Conservation (phyloP, 768 basidiomycete genomes). For the Lentinus brumalis region DNA sequence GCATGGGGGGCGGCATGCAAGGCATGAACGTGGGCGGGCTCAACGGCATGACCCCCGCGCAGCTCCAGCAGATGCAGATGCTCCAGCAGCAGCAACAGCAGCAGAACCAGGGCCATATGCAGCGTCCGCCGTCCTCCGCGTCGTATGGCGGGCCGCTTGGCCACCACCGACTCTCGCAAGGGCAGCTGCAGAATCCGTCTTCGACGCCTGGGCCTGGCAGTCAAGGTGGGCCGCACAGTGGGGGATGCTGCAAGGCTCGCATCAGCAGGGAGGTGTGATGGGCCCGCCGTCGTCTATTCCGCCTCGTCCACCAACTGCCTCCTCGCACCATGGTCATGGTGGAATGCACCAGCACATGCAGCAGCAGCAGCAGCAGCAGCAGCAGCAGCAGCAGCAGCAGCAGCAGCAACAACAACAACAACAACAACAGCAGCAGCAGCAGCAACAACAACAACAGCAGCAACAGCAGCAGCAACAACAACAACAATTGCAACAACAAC, state of each 20-base stretch:
- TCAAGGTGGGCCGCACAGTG: constrained; percentile 12
- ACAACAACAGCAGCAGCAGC: not conserved
- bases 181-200: constrained; percentile 21
- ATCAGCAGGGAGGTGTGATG: constrained; percentile 22
- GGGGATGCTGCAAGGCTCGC: constrained; percentile 15
- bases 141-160: constrained; percentile 11
- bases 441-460: constrained; percentile 14
- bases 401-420: constrained; percentile 22
- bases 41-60: constrained; percentile 21
- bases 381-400: too few species aligned
- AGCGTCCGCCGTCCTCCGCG: constrained; percentile 21
- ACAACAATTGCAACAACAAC: constrained; percentile 18
- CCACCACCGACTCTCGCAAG: constrained; percentile 22
- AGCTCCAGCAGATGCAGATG: constrained; percentile 30
- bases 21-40: constrained; percentile 15
- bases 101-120: constrained; percentile 3
- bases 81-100: constrained; percentile 22
- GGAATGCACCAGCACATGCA: constrained; percentile 20
- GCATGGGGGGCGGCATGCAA: constrained; percentile 4
- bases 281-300: constrained; percentile 30
- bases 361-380: constrained; percentile 20
- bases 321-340: constrained; percentile 18
- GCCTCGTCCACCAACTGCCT: constrained; percentile 27
- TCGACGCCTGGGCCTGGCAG: constrained; percentile 12
- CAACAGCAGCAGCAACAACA: constrained; percentile 21